phyloP scores from a whole-genome alignment of 768 basidiomycete genomes.

The Asterophora lycoperdoides region DNA sequence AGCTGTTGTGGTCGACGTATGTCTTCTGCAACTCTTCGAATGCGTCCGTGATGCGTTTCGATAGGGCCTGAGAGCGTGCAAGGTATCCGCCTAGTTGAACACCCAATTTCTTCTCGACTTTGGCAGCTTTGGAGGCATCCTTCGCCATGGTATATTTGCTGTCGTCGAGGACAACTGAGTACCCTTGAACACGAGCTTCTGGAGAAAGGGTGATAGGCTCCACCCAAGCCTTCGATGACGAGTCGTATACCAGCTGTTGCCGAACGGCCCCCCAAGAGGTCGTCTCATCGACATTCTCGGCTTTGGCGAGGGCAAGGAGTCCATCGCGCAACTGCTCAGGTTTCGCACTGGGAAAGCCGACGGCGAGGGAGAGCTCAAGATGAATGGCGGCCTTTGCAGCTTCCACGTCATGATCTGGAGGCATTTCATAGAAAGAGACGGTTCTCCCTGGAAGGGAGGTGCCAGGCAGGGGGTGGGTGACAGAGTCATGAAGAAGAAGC shows the following conservation, averaged over 20 bases:
- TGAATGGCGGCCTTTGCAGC: slow-evolving; percentile 71
- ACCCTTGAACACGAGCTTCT: slow-evolving; percentile 61
- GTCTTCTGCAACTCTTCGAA: slow-evolving; percentile 68
- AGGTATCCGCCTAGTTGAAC: slow-evolving; percentile 91
- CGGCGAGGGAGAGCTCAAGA: slow-evolving; percentile 68
- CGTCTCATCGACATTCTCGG: slow-evolving; percentile 55
- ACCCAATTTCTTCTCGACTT: slow-evolving; percentile 86
- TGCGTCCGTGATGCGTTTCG: slow-evolving; percentile 57
- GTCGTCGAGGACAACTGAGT: slow-evolving; percentile 54
- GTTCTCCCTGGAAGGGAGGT: slow-evolving; percentile 73
- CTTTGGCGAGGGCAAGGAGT: slow-evolving; percentile 57
- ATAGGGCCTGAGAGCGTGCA: slow-evolving; percentile 61
- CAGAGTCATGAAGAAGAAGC: slow-evolving; percentile 83
- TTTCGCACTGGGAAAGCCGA: slow-evolving; percentile 84
- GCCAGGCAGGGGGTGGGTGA: slow-evolving; percentile 85
- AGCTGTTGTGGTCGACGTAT: slow-evolving; percentile 75
- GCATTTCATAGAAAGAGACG: slow-evolving; percentile 62
- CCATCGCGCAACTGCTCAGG: slow-evolving; percentile 78
- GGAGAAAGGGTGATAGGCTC: slow-evolving; percentile 53
- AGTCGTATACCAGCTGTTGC: slow-evolving; percentile 60
- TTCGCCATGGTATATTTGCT: slow-evolving; percentile 69
- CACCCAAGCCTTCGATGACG: slow-evolving; percentile 57
- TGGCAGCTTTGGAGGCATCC: slow-evolving; percentile 76
- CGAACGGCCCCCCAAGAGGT: slow-evolving; percentile 72
- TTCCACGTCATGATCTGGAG: slow-evolving; percentile 72